A percentile compares a stretch with the other conserved stretches of the same genome.
phyloP scores from a whole-genome alignment of 805 yeast genomes.

The Saturnispora halmiae region DNA sequence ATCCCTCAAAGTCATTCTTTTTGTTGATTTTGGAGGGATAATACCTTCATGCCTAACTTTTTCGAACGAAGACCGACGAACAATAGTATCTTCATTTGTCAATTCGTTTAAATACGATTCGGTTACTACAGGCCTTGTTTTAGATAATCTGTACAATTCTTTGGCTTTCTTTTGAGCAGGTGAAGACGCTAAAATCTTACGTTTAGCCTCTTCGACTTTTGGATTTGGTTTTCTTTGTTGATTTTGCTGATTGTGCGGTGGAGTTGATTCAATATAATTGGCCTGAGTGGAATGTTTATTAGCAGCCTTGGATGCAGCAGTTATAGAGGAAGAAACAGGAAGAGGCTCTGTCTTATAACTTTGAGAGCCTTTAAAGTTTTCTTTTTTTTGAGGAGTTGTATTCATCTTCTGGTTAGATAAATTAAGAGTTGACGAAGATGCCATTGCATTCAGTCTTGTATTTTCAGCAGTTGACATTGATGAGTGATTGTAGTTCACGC shows the following conservation, averaged over 20 bases:
- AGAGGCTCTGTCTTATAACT: neutral
- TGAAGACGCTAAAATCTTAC: constrained; percentile 12
- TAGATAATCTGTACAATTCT: constrained; percentile 44
- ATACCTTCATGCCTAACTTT: constrained; percentile 24
- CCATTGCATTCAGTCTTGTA: constrained; percentile 60
- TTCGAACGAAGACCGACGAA: constrained; percentile 48
- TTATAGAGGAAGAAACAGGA: constrained; percentile 6
- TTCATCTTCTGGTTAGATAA: neutral
- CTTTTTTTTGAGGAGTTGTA: neutral
- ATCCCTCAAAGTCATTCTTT: constrained; percentile 22
- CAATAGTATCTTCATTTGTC: constrained; percentile 10
- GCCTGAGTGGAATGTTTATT: constrained; percentile 18
- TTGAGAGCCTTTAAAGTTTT: neutral
- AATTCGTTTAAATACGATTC: constrained; percentile 9
- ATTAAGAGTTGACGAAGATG: constrained; percentile 24
- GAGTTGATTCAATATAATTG: too few relatives aligned
- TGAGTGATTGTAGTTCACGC: constrained; percentile 17
- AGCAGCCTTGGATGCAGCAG: constrained; percentile 29
- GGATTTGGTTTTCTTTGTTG: constrained; percentile 10
- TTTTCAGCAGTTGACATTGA: constrained; percentile 69
- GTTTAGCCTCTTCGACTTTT: constrained; percentile 14
- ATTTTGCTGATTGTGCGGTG: constrained; percentile 9
- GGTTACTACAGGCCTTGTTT: constrained; percentile 16
- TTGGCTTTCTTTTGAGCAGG: constrained; percentile 37
- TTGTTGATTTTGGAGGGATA: constrained; percentile 23